These are phyloP conservation scores for Strobilomyces dryophilus DNA, from an alignment of 768 basidiomycete species.

Conservation along the genomic window DNA sequence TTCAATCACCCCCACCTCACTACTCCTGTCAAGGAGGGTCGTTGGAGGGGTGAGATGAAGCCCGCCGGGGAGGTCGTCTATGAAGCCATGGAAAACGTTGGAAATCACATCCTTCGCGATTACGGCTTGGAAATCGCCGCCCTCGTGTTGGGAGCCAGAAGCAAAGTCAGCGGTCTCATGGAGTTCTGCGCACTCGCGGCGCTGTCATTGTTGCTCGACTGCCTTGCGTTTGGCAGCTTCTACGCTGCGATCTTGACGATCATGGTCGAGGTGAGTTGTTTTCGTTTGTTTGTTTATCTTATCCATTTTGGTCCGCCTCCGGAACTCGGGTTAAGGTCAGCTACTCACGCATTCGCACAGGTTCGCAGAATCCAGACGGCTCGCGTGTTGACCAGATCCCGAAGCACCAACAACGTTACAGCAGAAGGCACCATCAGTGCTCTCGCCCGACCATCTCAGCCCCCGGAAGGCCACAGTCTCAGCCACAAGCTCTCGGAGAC, in stretches of 20 bases:
- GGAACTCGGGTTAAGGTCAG: conserved; percentile 9
- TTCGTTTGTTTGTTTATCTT: conserved; percentile 8
- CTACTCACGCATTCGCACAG: conserved; percentile 31
- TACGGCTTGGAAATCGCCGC: conserved; percentile 92
- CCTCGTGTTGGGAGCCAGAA: conserved; percentile 80
- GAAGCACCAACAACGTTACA: conserved; percentile 27
- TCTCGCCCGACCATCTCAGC: conserved; percentile 23
- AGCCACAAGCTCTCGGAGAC: conserved; percentile 26
- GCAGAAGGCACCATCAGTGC: conserved; percentile 30
- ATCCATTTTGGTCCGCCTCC: background rate
- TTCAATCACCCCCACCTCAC: conserved; percentile 73
- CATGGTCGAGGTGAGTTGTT: conserved; percentile 82
- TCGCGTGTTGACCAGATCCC: conserved; percentile 43
- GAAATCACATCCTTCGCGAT: conserved; percentile 83
- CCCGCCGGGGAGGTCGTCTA: conserved; percentile 82
- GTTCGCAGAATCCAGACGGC: conserved; percentile 69
- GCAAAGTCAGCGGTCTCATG: conserved; percentile 80
- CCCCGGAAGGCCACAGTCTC: conserved; percentile 14
- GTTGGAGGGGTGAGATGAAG: conserved; percentile 49
- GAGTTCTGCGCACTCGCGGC: conserved; percentile 97
- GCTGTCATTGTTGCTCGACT: conserved; percentile 82
- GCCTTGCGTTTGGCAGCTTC: conserved; percentile 84
- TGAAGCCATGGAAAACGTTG: conserved; percentile 75
- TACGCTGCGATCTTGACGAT: conserved; percentile 85
- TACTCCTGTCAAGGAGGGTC: conserved; percentile 35